Base-by-base conservation (phyloP, 768 basidiomycete species). In the Albatrellus ellisii region DNA sequence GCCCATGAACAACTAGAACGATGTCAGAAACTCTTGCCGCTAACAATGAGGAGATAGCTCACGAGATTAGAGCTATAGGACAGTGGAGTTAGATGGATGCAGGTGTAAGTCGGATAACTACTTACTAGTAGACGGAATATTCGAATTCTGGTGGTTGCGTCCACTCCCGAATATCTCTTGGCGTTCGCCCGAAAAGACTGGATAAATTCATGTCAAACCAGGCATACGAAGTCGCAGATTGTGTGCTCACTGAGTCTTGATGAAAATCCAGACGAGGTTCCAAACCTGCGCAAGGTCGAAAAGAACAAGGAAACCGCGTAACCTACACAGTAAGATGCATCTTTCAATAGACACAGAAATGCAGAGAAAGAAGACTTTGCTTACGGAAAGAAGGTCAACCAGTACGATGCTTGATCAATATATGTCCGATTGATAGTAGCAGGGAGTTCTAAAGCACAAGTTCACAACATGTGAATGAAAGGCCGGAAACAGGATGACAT, bases 221-320 rank as follows among this genome's bases (percentile, higher is more conserved):
- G 15, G 11, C 24, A 6, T 31, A 17, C 14, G 22, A 11, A 0
- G 15, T 26, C 5, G 12, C 31, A 24, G 22, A 41, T 28, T 27
- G 25, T 5, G n/a, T 2, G 63, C 77, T 28, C 55, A 86, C 83
- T 66, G 75, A 15, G 84, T 90, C 64, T 79, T 82, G 67, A 92
- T 68, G n/a, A 76, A 82, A 31, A 84, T 68, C 74, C 78, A 84
- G 26, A 91, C 52, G 20, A 99, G 69, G 55, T 95, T 95, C 62
- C 98, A 60, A 39, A 98, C 76, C 61, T 99, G 95, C 5, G 95
- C 94, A 26, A 99, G 67, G 58, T 99, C 95, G 56, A 98, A 98
- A 43, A 97, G 67, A 8, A 77, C 83, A 31, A 98, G 72, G 73
- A 97, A 95, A 20, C 92, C 95, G 56, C 94, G 87, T 27, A 98